These are phyloP conservation scores for Xylaria sp. DNA, from an alignment of 2,329 filamentous ascomycete genomes.

Conservation along the genomic window DNA sequence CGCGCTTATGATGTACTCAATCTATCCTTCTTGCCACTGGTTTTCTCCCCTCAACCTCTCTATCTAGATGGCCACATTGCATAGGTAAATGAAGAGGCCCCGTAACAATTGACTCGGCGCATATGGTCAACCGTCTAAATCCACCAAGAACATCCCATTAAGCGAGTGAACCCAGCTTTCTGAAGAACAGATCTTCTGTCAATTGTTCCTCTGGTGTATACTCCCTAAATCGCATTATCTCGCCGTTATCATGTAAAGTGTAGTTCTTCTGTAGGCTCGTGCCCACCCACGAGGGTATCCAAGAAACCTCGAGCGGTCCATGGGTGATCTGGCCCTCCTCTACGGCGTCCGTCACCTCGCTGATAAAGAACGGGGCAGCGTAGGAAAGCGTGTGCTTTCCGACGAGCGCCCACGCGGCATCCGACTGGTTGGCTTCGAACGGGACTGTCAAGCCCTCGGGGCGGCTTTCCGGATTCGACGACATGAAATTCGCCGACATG, in stretches of 20 bases:
- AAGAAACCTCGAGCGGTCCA: constrained; percentile 31
- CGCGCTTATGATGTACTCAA: no score
- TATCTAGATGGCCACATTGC: no score
- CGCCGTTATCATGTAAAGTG: constrained; percentile 9
- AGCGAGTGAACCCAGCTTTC: background rate
- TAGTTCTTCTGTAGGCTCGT: constrained; percentile 20
- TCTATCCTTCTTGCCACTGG: no score
- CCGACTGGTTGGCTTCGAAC: constrained; percentile 25
- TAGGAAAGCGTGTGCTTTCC: constrained; percentile 34
- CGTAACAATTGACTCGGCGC: no score
- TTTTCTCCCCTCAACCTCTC: no score
- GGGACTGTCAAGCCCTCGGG: constrained; percentile 29
- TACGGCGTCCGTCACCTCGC: constrained; percentile 21
- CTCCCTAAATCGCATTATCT: constrained; percentile 10
- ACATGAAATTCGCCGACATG: constrained; percentile 35
- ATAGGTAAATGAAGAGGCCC: no score
- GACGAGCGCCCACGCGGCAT: constrained; percentile 34
- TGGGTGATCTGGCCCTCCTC: constrained; percentile 32
- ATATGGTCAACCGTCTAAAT: no score
- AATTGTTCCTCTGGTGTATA: constrained; percentile 2
- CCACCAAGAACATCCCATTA: no score
- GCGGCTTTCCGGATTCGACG: constrained; percentile 31
- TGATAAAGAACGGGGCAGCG: constrained; percentile 30
- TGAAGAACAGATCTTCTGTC: constrained; percentile 14
- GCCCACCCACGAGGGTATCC: constrained; percentile 33